Evolutionary conservation across 371 early-diverging fungal genomes (phyloP).

Genomic region (Lichtheimia corymbifera): DNA sequence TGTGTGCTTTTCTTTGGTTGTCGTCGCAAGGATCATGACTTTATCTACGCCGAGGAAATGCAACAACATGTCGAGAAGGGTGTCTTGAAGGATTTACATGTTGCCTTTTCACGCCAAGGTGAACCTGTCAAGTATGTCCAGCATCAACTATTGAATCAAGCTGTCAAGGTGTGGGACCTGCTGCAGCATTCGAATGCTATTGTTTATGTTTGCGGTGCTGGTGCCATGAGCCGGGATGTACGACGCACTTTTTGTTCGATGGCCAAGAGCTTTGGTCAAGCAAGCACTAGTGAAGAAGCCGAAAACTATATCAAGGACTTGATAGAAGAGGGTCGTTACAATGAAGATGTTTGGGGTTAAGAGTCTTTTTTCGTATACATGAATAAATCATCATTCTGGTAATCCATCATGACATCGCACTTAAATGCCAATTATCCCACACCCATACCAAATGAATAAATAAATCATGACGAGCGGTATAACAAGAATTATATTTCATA

Average conservation of each 20-base stretch:
- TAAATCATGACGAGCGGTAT: too few species aligned
- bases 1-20: conserved; percentile 81
- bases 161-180: conserved; percentile 30
- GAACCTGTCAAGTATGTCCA: conserved; percentile 41
- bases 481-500: too few species aligned
- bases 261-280: conserved; percentile 35
- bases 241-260: conserved; percentile 25
- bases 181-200: conserved; percentile 22
- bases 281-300: conserved; percentile 21
- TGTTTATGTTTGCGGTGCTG: conserved; percentile 46
- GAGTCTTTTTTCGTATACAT: too few species aligned
- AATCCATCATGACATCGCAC: too few species aligned
- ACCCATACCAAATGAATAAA: too few species aligned
- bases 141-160: conserved; percentile 40
- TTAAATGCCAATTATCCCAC: too few species aligned
- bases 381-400: too few species aligned
- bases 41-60: conserved; percentile 70
- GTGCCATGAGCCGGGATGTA: conserved; percentile 47
- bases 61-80: conserved; percentile 47
- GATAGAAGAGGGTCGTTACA: conserved; percentile 33
- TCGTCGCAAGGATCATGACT: conserved; percentile 71
- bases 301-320: conserved; percentile 21
- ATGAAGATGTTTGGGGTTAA: conserved; percentile 56
- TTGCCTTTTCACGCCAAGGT: conserved; percentile 69
- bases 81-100: conserved; percentile 51